These are phyloP conservation scores for Elaeis oleifera DNA, from an alignment of 202 grass and related monocot species.

Conservation along the genomic window DNA sequence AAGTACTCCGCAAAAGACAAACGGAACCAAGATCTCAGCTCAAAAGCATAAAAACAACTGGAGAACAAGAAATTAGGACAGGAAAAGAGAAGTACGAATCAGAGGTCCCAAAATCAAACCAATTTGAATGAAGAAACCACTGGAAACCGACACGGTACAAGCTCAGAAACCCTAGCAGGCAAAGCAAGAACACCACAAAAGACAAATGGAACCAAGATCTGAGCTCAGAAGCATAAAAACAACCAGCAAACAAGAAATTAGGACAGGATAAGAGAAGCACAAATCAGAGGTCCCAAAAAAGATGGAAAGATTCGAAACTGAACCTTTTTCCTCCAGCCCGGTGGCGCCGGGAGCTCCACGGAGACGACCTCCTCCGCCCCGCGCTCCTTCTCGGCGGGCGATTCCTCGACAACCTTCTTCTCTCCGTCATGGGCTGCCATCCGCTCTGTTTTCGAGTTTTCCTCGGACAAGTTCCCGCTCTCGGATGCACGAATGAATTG, in stretches of 20 bases:
- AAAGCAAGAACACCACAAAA: neutral
- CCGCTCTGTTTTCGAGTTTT: neutral
- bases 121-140: neutral
- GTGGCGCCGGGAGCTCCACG: constrained; percentile 66
- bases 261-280: neutral
- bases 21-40: neutral
- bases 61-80: neutral
- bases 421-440: neutral
- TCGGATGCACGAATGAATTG: neutral
- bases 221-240: neutral
- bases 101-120: neutral
- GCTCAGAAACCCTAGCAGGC: constrained; percentile 10
- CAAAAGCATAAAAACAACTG: neutral
- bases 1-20: neutral
- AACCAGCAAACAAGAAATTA: neutral
- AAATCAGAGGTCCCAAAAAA: neutral
- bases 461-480: neutral
- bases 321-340: constrained; percentile 91
- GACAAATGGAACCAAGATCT: neutral
- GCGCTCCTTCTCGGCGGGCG: constrained; percentile 1
- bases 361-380: constrained; percentile 37
- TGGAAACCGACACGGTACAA: neutral
- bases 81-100: neutral
- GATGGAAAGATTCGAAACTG: neutral
- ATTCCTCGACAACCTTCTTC: constrained; percentile 9